Conservation (phyloP, 2,329 filamentous ascomycete genomes). For the Plectosphaerella sp. region DNA sequence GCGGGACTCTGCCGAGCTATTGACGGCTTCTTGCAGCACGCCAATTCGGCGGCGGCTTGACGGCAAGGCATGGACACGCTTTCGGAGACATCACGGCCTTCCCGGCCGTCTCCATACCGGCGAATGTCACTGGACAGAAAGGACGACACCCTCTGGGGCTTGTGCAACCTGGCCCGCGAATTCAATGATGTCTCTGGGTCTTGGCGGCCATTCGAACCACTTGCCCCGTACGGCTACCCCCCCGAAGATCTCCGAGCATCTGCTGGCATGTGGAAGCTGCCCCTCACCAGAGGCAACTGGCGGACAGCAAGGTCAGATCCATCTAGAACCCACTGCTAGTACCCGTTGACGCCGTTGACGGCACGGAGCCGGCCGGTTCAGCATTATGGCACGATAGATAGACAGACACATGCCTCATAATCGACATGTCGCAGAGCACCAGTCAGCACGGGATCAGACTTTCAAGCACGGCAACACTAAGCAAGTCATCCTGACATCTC, state of each 20-base stretch:
- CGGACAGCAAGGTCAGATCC: too few relatives aligned
- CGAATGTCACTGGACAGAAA: background rate
- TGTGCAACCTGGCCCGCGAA: background rate
- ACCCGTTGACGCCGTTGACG: too few relatives aligned
- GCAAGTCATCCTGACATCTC: too few relatives aligned
- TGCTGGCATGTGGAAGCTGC: too few relatives aligned
- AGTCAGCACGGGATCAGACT: too few relatives aligned
- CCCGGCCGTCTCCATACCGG: background rate
- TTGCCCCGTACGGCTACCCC: background rate
- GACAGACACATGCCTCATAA: background rate
- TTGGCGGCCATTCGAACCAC: background rate
- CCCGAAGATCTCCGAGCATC: too few relatives aligned
- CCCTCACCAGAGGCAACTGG: too few relatives aligned
- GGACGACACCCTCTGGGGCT: background rate
- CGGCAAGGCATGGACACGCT: too few relatives aligned
- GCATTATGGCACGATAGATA: background rate
- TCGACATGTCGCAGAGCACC: background rate
- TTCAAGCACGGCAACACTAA: background rate
- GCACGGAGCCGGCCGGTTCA: too few relatives aligned
- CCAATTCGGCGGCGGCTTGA: too few relatives aligned
- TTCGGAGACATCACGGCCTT: background rate
- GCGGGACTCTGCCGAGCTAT: background rate
- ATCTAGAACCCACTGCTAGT: too few relatives aligned
- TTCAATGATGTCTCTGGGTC: background rate
- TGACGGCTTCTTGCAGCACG: background rate